Percentiles rank a stretch among this genome's conserved stretches.
phyloP scores from a whole-genome alignment of 2,329 filamentous ascomycete species.

The Claviceps cyperi region DNA sequence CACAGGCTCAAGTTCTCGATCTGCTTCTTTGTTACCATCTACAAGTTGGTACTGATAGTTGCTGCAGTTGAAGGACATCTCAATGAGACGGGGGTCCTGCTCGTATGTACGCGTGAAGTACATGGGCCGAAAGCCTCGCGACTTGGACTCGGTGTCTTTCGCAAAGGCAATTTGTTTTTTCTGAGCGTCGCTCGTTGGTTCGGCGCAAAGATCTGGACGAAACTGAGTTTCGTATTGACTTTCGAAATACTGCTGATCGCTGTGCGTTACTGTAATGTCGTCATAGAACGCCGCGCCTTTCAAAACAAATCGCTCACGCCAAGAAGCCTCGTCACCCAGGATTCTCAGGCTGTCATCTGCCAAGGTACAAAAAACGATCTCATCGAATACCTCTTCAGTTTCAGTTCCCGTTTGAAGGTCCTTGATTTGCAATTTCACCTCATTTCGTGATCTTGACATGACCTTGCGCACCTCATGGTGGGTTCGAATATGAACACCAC shows the following conservation, averaged over 20 bases:
- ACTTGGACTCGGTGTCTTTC: constrained; percentile 30
- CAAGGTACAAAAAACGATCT: constrained; percentile 50
- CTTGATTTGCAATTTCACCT: constrained; percentile 39
- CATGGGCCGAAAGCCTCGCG: constrained; percentile 47
- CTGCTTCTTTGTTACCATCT: constrained; percentile 12
- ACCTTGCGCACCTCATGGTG: constrained; percentile 41
- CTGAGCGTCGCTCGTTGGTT: constrained; percentile 27
- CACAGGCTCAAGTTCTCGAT: constrained; percentile 37
- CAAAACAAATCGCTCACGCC: constrained; percentile 51
- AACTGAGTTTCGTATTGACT: constrained; percentile 53
- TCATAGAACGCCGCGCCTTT: constrained; percentile 56
- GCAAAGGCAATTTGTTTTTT: constrained; percentile 25
- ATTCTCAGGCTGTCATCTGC: constrained; percentile 51
- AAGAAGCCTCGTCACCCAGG: constrained; percentile 40
- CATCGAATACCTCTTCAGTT: constrained; percentile 42
- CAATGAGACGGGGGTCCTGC: constrained; percentile 40
- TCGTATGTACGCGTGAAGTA: constrained; percentile 49
- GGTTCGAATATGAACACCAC: constrained; percentile 41
- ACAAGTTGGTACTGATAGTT: constrained; percentile 64
- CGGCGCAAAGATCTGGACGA: constrained; percentile 33
- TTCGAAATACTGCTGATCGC: constrained; percentile 49
- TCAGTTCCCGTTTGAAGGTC: constrained; percentile 35
- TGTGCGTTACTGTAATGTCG: constrained; percentile 58
- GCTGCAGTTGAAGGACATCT: constrained; percentile 62
- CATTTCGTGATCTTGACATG: constrained; percentile 32